Percentiles rank a stretch among this genome's conserved stretches.
These are phyloP conservation scores for Taphrina betulina DNA, from an alignment of 1,139 yeast species.

Conservation along the genomic window DNA sequence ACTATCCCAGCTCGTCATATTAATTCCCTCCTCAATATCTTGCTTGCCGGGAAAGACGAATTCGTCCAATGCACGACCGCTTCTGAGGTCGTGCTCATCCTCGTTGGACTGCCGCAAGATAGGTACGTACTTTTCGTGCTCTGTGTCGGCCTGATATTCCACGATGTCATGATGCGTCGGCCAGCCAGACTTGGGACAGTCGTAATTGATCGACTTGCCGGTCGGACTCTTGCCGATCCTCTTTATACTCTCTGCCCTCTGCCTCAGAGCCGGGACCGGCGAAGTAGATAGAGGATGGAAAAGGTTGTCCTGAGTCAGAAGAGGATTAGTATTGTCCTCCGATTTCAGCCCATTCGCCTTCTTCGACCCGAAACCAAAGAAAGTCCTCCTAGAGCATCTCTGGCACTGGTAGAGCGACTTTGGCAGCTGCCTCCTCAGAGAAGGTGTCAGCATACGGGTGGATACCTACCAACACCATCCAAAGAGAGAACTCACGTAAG, in stretches of 20 bases:
- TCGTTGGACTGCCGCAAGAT: constrained; percentile 79
- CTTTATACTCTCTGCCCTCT: constrained; percentile 86
- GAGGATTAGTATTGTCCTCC: not conserved
- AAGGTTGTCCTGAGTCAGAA: constrained; percentile 63
- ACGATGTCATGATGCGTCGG: constrained; percentile 91
- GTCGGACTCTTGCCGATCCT: constrained; percentile 91
- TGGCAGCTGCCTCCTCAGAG: no score
- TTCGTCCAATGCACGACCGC: constrained; percentile 92
- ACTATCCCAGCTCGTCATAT: constrained; percentile 85
- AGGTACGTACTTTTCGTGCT: constrained; percentile 66
- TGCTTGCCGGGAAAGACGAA: constrained; percentile 86
- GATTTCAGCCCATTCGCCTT: not conserved
- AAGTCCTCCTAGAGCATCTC: constrained; percentile 10
- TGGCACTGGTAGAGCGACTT: not conserved
- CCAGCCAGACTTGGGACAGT: constrained; percentile 91
- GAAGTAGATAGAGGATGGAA: constrained; percentile 89
- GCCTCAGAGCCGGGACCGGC: constrained; percentile 81
- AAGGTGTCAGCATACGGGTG: no score
- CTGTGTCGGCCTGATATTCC: constrained; percentile 81
- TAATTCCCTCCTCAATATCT: constrained; percentile 72
- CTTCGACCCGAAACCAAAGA: constrained; percentile 24
- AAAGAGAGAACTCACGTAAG: no score
- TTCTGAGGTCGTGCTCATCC: constrained; percentile 90
- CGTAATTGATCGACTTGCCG: constrained; percentile 69
- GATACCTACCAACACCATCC: no score